Base-by-base conservation (phyloP, 2,329 filamentous ascomycete genomes). In the Herpotrichia juniperi region DNA sequence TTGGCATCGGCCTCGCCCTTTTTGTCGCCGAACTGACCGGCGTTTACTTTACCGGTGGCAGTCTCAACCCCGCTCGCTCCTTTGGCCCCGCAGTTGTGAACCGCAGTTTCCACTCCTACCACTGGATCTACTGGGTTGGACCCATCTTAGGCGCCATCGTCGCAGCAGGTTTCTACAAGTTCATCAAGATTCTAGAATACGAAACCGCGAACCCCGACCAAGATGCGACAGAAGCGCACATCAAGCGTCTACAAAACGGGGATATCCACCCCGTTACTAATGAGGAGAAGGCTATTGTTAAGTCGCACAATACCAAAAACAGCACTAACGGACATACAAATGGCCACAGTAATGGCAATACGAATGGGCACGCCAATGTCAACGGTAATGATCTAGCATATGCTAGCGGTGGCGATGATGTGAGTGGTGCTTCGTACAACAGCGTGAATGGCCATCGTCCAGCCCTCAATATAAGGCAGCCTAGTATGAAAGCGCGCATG, bases 101-200 rank as follows among this genome's bases (percentile, higher is more conserved):
- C 3, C 59, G 62, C 34, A 66, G 48, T 8, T 81, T 80, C 59
- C 68, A 75, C 4, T 59, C 66, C 37, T 74, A 79, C 53, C 79
- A 81, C 61, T 81, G 78, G 78, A 78, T 81, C 51, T 81, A 81
- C 64, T 81, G 79, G 79, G 51, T 80, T 40, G 79, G 79, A 1
- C 79, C 79, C 4, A 54, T 72, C 5, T 68, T 81, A 4, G 79
- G 79, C 16, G 63, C 78, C 3, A 49, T 79, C 11, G 50, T 81
- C 2, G 78, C 79, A 11, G 78, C 78, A 2, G 57, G 72, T n/a
- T 79, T 81, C 61, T 81, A 81, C 63, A 73, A 75, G 25, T 64
- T 81, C 52, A 73, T 81, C 66, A 81, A 80, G 60, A 48, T 70
- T 17, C 70, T 81, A 25, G 78, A 81, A 59, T 81, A 80, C 58